A percentile compares a stretch with the other conserved stretches of the same genome.
Evolutionary conservation across 805 yeast species (phyloP).

Genomic region (Candida dendrica): DNA sequence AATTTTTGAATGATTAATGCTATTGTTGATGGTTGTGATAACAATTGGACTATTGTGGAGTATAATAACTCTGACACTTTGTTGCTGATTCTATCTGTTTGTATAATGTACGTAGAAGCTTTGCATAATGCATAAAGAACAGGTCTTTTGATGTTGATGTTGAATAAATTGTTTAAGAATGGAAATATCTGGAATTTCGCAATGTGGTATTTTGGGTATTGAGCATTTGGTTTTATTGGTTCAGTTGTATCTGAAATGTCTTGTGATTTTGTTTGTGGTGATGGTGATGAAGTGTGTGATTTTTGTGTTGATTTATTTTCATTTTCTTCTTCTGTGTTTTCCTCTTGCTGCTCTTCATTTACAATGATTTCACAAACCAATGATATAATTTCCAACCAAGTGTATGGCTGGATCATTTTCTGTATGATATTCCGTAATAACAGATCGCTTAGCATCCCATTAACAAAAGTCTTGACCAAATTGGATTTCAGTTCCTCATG

Average conservation of each 20-base stretch:
- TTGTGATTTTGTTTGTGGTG: no score
- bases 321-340: no score
- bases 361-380: conserved; percentile 8
- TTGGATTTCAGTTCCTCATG: conserved; percentile 32
- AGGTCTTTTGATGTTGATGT: conserved; percentile 20
- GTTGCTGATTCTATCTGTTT: conserved; percentile 8
- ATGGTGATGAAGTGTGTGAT: no score
- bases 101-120: conserved; percentile 12
- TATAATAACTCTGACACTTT: conserved; percentile 15
- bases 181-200: conserved; percentile 14
- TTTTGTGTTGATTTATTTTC: neutral
- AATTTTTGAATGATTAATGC: conserved; percentile 19
- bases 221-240: neutral
- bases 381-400: conserved; percentile 35
- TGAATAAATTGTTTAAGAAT: conserved; percentile 19
- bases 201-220: neutral
- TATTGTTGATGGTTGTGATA: conserved; percentile 12
- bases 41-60: conserved; percentile 9
- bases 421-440: conserved; percentile 33
- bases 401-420: conserved; percentile 44
- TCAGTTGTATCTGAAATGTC: no score
- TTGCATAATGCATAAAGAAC: conserved; percentile 21
- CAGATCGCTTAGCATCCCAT: conserved; percentile 34
- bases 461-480: conserved; percentile 30
- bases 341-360: neutral